Conservation (phyloP, 78 protist genomes). For the Dictyostelium intermedium region DNA sequence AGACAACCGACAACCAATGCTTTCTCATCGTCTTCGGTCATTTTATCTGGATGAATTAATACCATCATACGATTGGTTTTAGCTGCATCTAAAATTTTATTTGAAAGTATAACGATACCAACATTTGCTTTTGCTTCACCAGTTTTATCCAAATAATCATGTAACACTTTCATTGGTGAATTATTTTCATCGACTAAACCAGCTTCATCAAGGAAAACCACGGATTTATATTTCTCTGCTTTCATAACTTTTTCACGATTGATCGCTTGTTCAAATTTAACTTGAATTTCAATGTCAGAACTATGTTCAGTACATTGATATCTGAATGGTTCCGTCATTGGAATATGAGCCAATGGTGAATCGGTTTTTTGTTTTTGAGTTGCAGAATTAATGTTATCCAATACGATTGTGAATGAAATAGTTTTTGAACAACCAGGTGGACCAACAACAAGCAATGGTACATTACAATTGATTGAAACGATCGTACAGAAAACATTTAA, state of each 20-base stretch:
- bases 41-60: conserved; percentile 26
- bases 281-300: conserved; percentile 71
- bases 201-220: conserved; percentile 48
- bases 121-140: background rate
- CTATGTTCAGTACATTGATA: conserved; percentile 67
- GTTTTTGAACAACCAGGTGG: conserved; percentile 82
- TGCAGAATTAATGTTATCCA: conserved; percentile 67
- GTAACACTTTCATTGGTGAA: conserved; percentile 65
- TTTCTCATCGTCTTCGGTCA: conserved; percentile 24
- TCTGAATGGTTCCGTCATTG: conserved; percentile 22
- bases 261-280: conserved; percentile 30
- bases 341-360: background rate
- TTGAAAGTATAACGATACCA: conserved; percentile 30
- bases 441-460: conserved; percentile 64
- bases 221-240: conserved; percentile 21
- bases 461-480: conserved; percentile 19
- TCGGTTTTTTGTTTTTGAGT: background rate
- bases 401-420: conserved; percentile 18
- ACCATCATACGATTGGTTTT: conserved; percentile 68
- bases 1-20: conserved; percentile 61
- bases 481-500: conserved; percentile 46
- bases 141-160: conserved; percentile 59
- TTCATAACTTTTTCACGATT: conserved; percentile 33
- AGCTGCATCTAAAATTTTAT: conserved; percentile 64
- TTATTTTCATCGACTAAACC: conserved; percentile 34